Conservation (phyloP, 75 land plant species). For the Larix kaempferi region DNA sequence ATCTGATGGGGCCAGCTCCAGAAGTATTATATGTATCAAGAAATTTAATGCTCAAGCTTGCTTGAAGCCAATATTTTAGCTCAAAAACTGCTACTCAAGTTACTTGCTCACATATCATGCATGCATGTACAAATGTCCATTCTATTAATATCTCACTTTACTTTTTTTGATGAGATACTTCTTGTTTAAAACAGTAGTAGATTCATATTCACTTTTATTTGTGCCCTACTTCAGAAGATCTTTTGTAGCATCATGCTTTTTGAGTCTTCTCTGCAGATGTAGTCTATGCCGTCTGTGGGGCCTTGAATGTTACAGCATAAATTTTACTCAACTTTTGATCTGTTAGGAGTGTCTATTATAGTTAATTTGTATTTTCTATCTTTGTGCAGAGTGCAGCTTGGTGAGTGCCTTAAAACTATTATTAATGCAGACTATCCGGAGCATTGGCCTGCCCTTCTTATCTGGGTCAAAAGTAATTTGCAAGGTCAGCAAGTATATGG, state of each 20-base stretch:
- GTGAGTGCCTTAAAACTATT: conserved; percentile 92
- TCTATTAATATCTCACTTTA: neutral
- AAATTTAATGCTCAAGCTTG: neutral
- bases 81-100: neutral
- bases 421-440: conserved; percentile 95
- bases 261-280: neutral
- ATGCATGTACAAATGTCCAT: neutral
- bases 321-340: neutral
- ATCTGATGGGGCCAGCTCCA: neutral
- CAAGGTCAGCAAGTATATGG: conserved; percentile 87
- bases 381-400: conserved; percentile 77
- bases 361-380: neutral
- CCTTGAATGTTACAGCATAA: too few relatives aligned
- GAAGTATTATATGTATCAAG: neutral
- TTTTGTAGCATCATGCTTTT: neutral
- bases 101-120: too few relatives aligned
- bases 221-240: neutral
- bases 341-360: neutral
- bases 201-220: too few relatives aligned
- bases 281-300: neutral
- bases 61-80: neutral
- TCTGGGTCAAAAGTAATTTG: conserved; percentile 73
- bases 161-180: neutral
- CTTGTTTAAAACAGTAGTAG: too few relatives aligned
- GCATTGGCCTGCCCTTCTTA: conserved; percentile 86